A percentile compares a stretch with the other conserved stretches of the same genome.
These are phyloP conservation scores for Umbelopsis vinacea DNA, from an alignment of 192 early-diverging fungal genomes.

Conservation along the genomic window DNA sequence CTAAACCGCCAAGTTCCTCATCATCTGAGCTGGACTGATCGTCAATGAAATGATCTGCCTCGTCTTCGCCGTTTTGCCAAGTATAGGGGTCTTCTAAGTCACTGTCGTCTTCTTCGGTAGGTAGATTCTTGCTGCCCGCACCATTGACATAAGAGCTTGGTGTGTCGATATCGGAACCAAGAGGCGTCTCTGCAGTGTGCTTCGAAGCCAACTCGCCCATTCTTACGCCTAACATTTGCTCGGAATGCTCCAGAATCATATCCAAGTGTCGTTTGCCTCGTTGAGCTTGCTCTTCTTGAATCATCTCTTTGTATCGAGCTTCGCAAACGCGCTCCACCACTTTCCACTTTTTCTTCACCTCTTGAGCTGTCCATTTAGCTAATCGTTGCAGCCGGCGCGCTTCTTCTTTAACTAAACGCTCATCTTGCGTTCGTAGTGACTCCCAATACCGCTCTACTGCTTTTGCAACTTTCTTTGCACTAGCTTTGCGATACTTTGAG, in stretches of 20 bases:
- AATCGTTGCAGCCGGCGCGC: slow-evolving; percentile 50
- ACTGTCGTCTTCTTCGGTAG: slow-evolving; percentile 13
- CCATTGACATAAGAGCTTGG: neutral
- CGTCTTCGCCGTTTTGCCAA: slow-evolving; percentile 23
- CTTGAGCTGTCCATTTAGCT: slow-evolving; percentile 69
- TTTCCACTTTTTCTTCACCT: slow-evolving; percentile 76
- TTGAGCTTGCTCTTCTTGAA: slow-evolving; percentile 62
- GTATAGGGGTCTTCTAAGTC: slow-evolving; percentile 36
- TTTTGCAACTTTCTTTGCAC: slow-evolving; percentile 54
- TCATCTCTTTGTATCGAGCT: slow-evolving; percentile 60
- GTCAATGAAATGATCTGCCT: slow-evolving; percentile 33
- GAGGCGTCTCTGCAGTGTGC: neutral
- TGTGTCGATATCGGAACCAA: slow-evolving; percentile 9
- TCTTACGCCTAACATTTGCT: slow-evolving; percentile 67
- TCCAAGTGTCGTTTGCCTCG: slow-evolving; percentile 71
- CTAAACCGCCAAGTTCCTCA: slow-evolving; percentile 58
- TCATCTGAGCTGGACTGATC: slow-evolving; percentile 42
- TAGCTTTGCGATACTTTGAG: slow-evolving; percentile 45
- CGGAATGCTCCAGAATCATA: slow-evolving; percentile 74
- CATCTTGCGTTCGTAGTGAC: slow-evolving; percentile 54
- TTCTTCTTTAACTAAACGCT: slow-evolving; percentile 52
- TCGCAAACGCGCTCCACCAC: slow-evolving; percentile 62
- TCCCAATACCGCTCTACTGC: slow-evolving; percentile 61
- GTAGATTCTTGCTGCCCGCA: neutral
- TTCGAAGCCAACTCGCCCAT: slow-evolving; percentile 34